Base-by-base conservation (phyloP, 306 rosid species). In the Alnus rubra region DNA sequence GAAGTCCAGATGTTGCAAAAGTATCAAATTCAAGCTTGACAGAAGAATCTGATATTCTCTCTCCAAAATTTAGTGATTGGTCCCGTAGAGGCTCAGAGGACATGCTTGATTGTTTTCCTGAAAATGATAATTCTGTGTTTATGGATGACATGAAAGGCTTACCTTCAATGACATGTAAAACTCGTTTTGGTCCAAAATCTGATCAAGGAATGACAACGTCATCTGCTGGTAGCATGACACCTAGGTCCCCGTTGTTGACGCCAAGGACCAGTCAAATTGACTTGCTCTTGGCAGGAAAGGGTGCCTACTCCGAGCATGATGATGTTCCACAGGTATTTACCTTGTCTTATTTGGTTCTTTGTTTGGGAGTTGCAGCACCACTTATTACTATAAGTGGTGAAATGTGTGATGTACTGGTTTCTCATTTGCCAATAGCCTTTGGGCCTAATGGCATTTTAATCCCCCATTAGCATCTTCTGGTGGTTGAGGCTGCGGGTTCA, bases 161-260 rank as follows among this genome's bases (percentile, higher is more conserved):
- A 75, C 97, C 99, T 76, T 89, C 87, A 55, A 95, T 95, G 87
- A 91, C 97, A 68, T 95, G 98, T 80, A 93, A 87, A 91, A 93
- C 96, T 86, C 99, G 98, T 71, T 95, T 95, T 87, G 99, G 98
- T 78, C 99, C 97, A 48, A 95, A 93, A 90, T 95, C 99, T 84
- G 99, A 95, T 84, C 99, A 93, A 75, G 99, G 99, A 80, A 93
- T 95, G 98, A 88, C 99, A 35, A 91, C 98, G 51, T 93, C 99
- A 79, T 95, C 99, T 64, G 99, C 96, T 11, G 99, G 98, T 80
- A 95, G 99, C 91, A 90, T 95, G 94, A 95, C 99, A 76, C 99
- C 99, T 64, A 91, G 99, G 81, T 95, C 99, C 88, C 99, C 99
- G 7, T 75, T 95, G 79, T 83, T 93, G 89, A 95, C 99, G 53